Evolutionary conservation across 768 basidiomycete species (phyloP).

Genomic region (Baorangia bicolor): DNA sequence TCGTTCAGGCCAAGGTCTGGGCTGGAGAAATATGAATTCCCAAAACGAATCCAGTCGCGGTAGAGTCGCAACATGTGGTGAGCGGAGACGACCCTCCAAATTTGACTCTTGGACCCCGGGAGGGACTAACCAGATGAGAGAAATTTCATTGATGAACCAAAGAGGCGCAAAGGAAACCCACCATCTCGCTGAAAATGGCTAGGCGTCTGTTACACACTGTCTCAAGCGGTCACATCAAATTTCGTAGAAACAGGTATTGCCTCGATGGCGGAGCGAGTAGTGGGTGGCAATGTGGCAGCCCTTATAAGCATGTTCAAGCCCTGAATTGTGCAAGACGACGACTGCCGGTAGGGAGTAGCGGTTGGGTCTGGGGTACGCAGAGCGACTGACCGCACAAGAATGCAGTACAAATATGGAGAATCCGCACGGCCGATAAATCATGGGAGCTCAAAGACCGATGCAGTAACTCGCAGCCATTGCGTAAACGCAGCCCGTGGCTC

Average conservation of each 20-base stretch:
- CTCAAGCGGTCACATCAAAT: not conserved
- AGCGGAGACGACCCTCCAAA: not conserved
- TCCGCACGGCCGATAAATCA: not conserved
- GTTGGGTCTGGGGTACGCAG: not conserved
- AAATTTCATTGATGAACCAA: not conserved
- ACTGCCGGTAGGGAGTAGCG: not conserved
- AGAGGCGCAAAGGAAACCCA: not conserved
- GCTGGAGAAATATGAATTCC: not conserved
- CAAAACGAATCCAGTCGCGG: not conserved
- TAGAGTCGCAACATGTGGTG: not conserved
- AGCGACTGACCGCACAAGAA: not conserved
- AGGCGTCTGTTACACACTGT: not conserved
- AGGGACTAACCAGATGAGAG: not conserved
- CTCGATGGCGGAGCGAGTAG: not conserved
- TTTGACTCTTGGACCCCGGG: not conserved
- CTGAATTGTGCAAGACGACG: not conserved
- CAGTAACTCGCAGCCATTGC: not conserved
- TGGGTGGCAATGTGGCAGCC: not conserved
- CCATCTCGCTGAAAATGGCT: not conserved
- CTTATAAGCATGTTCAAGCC: not conserved
- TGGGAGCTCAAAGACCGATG: constrained; percentile 3
- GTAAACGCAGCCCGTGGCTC: not conserved
- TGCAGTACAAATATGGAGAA: not conserved
- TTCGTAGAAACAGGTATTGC: not conserved
- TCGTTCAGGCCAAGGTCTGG: not conserved